Conservation (phyloP, 2,329 filamentous ascomycete species). For the Diplocarpon mali region DNA sequence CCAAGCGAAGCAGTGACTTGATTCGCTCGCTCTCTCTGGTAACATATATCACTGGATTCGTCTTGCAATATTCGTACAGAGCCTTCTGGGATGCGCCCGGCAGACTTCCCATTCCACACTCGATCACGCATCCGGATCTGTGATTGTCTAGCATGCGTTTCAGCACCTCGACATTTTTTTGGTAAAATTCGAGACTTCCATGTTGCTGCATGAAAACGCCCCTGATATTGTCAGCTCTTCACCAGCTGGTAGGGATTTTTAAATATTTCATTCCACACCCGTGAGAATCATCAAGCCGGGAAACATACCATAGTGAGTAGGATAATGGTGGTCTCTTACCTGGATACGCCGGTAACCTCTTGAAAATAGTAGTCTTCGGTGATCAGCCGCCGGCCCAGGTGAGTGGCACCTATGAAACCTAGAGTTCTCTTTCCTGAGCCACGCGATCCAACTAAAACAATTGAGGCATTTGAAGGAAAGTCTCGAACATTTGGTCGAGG, state of each 20-base stretch:
- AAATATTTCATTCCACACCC: constrained; percentile 27
- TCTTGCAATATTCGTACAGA: constrained; percentile 49
- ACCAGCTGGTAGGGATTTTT: too few relatives aligned
- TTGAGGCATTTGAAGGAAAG: constrained; percentile 45
- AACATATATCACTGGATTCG: constrained; percentile 61
- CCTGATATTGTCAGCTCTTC: constrained; percentile 26
- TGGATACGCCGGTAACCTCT: constrained; percentile 42
- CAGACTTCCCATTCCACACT: constrained; percentile 53
- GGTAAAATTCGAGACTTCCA: constrained; percentile 50
- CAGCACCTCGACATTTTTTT: constrained; percentile 51
- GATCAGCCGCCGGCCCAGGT: constrained; percentile 55
- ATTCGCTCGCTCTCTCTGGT: constrained; percentile 55
- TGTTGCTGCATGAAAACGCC: constrained; percentile 52
- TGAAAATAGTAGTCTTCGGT: constrained; percentile 61
- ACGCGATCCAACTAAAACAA: constrained; percentile 62
- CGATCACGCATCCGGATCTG: constrained; percentile 51
- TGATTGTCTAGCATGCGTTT: constrained; percentile 48
- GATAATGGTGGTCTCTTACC: not conserved
- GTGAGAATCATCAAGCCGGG: not conserved
- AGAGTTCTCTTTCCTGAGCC: constrained; percentile 68
- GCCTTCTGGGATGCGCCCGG: constrained; percentile 34
- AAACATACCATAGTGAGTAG: too few relatives aligned
- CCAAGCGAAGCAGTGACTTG: constrained; percentile 35
- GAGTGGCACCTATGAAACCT: constrained; percentile 63
- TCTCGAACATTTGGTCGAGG: constrained; percentile 16